phyloP scores from a whole-genome alignment of 2,329 filamentous ascomycete species.

The Chaetomiaceae sp. region DNA sequence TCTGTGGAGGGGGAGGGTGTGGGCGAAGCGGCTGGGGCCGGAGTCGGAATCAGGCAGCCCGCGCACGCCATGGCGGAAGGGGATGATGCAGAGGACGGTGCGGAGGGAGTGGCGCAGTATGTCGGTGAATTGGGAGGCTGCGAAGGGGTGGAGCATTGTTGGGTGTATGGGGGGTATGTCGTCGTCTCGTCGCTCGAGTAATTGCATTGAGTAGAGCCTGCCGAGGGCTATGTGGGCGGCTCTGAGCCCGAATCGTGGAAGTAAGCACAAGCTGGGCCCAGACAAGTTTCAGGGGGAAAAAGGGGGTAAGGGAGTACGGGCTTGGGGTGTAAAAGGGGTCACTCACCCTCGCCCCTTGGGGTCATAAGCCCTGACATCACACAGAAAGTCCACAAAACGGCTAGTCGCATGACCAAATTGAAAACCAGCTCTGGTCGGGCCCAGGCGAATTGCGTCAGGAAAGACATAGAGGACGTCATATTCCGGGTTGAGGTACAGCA shows the following conservation, averaged over 20 bases:
- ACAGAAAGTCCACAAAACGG: conserved; percentile 11
- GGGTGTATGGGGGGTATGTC: background rate
- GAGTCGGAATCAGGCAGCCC: background rate
- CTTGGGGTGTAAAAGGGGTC: too few relatives aligned
- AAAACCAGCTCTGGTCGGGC: too few relatives aligned
- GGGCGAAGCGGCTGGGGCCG: conserved; percentile 8
- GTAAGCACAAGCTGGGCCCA: background rate
- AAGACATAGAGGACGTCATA: conserved; percentile 12
- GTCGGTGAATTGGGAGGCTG: conserved; percentile 13
- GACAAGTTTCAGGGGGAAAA: too few relatives aligned
- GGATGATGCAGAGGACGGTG: conserved; percentile 7
- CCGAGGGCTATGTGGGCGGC: background rate
- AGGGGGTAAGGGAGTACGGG: too few relatives aligned
- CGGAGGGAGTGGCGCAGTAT: conserved; percentile 8
- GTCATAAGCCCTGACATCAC: conserved; percentile 18
- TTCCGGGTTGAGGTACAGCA: conserved; percentile 15
- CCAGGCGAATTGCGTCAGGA: background rate
- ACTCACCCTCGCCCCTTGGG: conserved; percentile 16
- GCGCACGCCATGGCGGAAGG: background rate
- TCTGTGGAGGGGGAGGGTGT: conserved; percentile 7
- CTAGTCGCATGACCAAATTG: background rate
- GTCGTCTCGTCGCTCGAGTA: too few relatives aligned
- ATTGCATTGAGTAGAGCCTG: too few relatives aligned
- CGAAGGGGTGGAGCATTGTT: conserved; percentile 4
- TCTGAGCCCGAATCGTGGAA: background rate